Base-by-base conservation (phyloP, 306 rosid species). In the Ochetophila trinervis region DNA sequence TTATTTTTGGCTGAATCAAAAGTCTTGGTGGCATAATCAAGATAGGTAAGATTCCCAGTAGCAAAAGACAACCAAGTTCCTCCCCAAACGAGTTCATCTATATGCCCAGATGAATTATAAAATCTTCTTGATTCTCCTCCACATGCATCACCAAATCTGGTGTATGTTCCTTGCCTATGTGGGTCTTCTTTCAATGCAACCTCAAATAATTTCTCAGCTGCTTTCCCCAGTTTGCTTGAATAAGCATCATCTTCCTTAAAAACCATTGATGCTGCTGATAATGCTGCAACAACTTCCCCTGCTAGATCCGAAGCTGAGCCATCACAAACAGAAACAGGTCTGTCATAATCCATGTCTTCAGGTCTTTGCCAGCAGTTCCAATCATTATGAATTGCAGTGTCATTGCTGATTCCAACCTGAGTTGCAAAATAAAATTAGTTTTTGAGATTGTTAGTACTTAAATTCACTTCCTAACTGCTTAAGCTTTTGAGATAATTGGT, bases 31-130 rank as follows among this genome's bases (percentile, higher is more conserved):
- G 84, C 89, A 67, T 74, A 81, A 53, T 71, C 51, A 57, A 88
- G 85, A 74, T 81, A 73, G 53, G 83, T 67, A 53, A 53, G 7
- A 27, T 85, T 76, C 47, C 77, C 76, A 34, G 95, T 86, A 30
- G 91, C 88, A 19, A 88, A 82, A 74, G 60, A 85, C 61, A 91
- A 67, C 96, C 97, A 91, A 48, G 95, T 81, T 68, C 84, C 95
- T 72, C 88, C 97, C 96, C 95, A 91, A 4, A 88, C 80, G 67
- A 91, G 48, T 72, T 91, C 96, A 63, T 91, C 97, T 70, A 71
- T 57, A 62, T 74, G 78, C 53, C 90, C 78, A 20, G 91, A 55
- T 36, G 91, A 91, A 66, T 82, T 78, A 47, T 85, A 86, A 45
- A 83, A 68, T 49, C 17, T 68, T 75, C 83, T 80, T 63, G 90